Conservation (phyloP, 768 basidiomycete species). For the Calocybe gangraenosa region DNA sequence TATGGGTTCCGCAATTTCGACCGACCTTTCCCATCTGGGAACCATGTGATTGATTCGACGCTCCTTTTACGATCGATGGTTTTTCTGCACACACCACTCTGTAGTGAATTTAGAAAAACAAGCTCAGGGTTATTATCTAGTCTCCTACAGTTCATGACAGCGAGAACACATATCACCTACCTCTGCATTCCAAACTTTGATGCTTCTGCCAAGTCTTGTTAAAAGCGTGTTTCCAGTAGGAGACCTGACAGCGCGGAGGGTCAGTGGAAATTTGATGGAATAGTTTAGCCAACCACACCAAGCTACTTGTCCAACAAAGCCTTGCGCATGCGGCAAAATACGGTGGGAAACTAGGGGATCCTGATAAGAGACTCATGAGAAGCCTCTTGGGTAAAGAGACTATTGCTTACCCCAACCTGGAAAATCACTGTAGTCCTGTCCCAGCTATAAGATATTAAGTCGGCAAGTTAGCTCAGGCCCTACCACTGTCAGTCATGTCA, state of each 20-base stretch:
- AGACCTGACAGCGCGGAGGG: conserved; percentile 38
- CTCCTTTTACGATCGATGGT: conserved; percentile 54
- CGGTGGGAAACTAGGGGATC: conserved; percentile 58
- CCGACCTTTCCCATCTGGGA: conserved; percentile 57
- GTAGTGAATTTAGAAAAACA: background rate
- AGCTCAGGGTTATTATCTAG: no score
- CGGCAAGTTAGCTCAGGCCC: background rate
- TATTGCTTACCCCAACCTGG: conserved; percentile 49
- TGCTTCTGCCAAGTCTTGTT: conserved; percentile 58
- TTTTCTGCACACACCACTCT: conserved; percentile 67
- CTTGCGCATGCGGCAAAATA: conserved; percentile 60
- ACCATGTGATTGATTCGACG: conserved; percentile 68
- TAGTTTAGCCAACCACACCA: conserved; percentile 37
- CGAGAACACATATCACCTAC: conserved; percentile 27
- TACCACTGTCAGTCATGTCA: conserved; percentile 2
- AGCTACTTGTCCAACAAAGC: conserved; percentile 75
- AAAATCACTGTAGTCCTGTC: conserved; percentile 68
- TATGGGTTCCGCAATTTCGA: background rate
- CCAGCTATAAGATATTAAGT: conserved; percentile 48
- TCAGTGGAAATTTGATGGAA: background rate
- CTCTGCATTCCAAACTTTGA: conserved; percentile 72
- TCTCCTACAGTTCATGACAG: no score
- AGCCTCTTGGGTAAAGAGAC: background rate
- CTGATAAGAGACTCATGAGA: conserved; percentile 26
- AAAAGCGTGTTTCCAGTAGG: conserved; percentile 58